These are phyloP conservation scores for Neurospora sp. DNA, from an alignment of 2,329 filamentous ascomycete species.

Conservation along the genomic window DNA sequence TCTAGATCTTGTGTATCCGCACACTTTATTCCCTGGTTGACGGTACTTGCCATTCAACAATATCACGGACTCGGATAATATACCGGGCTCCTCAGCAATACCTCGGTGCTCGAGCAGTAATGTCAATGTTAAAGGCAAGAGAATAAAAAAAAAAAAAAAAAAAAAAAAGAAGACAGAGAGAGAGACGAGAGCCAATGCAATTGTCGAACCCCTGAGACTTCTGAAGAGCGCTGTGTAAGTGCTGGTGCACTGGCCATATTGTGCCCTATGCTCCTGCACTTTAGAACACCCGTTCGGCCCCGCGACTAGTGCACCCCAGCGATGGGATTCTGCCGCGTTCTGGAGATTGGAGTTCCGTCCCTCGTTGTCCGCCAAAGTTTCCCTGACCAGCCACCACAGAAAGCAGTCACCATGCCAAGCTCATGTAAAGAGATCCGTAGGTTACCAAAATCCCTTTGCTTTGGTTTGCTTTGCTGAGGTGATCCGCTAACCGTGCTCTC, in stretches of 20 bases:
- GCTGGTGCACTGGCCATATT: not conserved
- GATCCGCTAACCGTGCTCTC: conserved; percentile 2
- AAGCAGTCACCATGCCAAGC: conserved; percentile 55
- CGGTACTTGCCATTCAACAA: not conserved
- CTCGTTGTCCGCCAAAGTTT: not conserved
- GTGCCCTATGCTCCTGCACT: not conserved
- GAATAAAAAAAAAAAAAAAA: not conserved
- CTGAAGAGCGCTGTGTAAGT: not conserved
- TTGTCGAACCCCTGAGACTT: not conserved
- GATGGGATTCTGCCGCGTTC: not conserved
- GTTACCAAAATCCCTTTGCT: conserved; percentile 21
- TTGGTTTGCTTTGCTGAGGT: not conserved
- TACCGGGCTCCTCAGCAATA: not conserved
- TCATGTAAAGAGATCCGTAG: conserved; percentile 95
- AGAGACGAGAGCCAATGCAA: not conserved
- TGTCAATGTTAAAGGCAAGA: not conserved
- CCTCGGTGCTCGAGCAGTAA: not conserved
- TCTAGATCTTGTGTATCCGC: not conserved
- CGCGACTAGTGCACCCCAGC: not conserved
- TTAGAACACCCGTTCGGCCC: not conserved
- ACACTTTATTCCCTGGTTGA: not conserved
- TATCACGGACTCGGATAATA: not conserved
- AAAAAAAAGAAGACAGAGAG: not conserved
- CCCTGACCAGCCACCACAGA: not conserved
- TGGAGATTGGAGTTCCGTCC: not conserved